Conservation (phyloP, 1,284 basidiomycete genomes). For the Fistulinella staudtii region DNA sequence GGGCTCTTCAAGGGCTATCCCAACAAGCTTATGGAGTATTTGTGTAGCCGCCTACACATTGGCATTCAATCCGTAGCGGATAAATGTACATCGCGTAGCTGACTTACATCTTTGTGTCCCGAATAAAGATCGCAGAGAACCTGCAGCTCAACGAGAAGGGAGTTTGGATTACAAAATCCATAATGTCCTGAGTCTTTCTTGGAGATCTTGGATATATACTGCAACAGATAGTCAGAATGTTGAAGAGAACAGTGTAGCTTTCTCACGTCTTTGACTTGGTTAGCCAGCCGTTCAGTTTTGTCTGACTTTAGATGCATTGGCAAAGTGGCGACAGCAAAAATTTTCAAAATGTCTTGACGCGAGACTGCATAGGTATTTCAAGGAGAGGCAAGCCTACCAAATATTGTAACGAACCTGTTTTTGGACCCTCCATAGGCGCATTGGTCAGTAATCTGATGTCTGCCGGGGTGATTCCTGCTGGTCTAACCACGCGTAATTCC, state of each 20-base stretch:
- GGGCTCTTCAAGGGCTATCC: constrained; percentile 33
- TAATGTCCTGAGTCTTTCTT: background rate
- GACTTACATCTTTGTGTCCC: constrained; percentile 20
- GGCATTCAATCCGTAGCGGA: background rate
- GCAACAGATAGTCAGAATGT: constrained; percentile 7
- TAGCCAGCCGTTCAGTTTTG: constrained; percentile 8
- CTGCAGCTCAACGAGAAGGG: constrained; percentile 25
- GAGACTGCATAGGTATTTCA: constrained; percentile 13
- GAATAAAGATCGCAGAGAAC: constrained; percentile 15
- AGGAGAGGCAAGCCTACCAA: background rate
- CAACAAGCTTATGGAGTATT: constrained; percentile 32
- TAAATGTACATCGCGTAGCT: background rate
- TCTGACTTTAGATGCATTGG: constrained; percentile 14
- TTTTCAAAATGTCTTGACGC: constrained; percentile 24
- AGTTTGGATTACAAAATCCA: constrained; percentile 13
- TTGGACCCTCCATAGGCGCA: constrained; percentile 1
- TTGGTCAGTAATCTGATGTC: constrained; percentile 20
- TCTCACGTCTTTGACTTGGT: constrained; percentile 24
- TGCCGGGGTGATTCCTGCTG: constrained; percentile 12
- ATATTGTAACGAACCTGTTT: constrained; percentile 11
- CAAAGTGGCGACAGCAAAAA: constrained; percentile 24
- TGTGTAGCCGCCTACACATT: constrained; percentile 12
- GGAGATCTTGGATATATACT: constrained; percentile 17
- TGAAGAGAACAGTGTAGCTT: background rate
- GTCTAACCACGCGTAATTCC: constrained; percentile 31